Evolutionary conservation across 306 rosid species (phyloP).

Genomic region (Canavalia gladiata): DNA sequence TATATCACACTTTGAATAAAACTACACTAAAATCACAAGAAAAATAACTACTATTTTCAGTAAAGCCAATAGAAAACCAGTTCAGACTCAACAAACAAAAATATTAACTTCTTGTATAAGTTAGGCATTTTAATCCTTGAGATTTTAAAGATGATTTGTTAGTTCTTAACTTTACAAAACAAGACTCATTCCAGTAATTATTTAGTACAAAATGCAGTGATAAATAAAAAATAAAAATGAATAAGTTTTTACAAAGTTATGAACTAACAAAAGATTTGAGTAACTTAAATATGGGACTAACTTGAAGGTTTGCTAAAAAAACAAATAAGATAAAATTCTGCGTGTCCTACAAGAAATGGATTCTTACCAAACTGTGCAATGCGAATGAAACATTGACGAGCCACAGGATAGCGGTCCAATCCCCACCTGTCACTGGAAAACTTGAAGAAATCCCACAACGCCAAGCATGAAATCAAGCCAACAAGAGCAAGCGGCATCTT

Average conservation of each 20-base stretch:
- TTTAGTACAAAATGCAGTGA: too few relatives aligned
- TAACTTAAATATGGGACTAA: too few relatives aligned
- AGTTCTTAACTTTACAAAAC: too few relatives aligned
- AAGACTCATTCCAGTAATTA: too few relatives aligned
- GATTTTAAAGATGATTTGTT: too few relatives aligned
- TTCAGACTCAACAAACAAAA: neutral
- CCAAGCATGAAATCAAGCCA: conserved; percentile 82
- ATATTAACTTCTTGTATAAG: too few relatives aligned
- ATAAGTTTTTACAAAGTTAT: too few relatives aligned
- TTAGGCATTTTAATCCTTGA: too few relatives aligned
- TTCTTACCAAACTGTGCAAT: conserved; percentile 82
- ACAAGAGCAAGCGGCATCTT: conserved; percentile 88
- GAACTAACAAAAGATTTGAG: too few relatives aligned
- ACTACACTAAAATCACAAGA: neutral
- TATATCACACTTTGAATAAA: conserved; percentile 12
- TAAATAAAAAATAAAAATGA: too few relatives aligned
- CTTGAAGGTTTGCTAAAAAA: too few relatives aligned
- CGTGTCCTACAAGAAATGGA: conserved; percentile 1
- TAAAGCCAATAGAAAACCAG: conserved; percentile 28
- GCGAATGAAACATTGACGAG: conserved; percentile 71
- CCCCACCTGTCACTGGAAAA: conserved; percentile 71
- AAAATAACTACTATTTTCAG: neutral
- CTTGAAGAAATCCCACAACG: conserved; percentile 87
- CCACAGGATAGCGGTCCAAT: conserved; percentile 68
- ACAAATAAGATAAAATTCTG: neutral